Conservation (phyloP, 805 yeast genomes). For the Suhomyces vadensis region DNA sequence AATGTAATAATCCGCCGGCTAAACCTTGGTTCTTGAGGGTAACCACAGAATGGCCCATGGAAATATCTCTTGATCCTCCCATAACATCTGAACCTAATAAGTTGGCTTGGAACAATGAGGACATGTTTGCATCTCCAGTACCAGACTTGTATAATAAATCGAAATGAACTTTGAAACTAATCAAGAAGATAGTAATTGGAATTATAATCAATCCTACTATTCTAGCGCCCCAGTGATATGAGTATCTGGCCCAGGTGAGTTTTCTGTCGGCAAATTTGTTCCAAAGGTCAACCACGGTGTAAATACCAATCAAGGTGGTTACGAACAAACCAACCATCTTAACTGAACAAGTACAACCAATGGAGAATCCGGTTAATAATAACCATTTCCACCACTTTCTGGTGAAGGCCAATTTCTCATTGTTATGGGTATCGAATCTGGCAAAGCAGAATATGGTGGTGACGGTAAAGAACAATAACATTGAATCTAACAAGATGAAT, state of each 20-base stretch:
- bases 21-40: slow-evolving; percentile 46
- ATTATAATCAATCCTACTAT: slow-evolving; percentile 59
- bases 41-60: slow-evolving; percentile 49
- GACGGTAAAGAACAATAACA: slow-evolving; percentile 84
- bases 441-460: slow-evolving; percentile 75
- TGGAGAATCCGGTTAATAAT: slow-evolving; percentile 73
- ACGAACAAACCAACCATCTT: slow-evolving; percentile 97
- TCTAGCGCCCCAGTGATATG: slow-evolving; percentile 68
- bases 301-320: slow-evolving; percentile 83
- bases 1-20: slow-evolving; percentile 47
- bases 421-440: slow-evolving; percentile 65
- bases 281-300: slow-evolving; percentile 89
- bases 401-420: slow-evolving; percentile 50
- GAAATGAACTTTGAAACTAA: slow-evolving; percentile 74
- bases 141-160: slow-evolving; percentile 73
- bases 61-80: slow-evolving; percentile 68
- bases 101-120: slow-evolving; percentile 79
- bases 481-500: slow-evolving; percentile 88
- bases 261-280: slow-evolving; percentile 68
- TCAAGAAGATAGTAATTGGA: slow-evolving; percentile 62
- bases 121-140: slow-evolving; percentile 79
- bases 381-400: slow-evolving; percentile 95
- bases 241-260: slow-evolving; percentile 51
- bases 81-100: slow-evolving; percentile 64
- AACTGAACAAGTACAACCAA: slow-evolving; percentile 90